phyloP scores from a whole-genome alignment of 1,284 basidiomycete species.

The Trichosporon sp. region DNA sequence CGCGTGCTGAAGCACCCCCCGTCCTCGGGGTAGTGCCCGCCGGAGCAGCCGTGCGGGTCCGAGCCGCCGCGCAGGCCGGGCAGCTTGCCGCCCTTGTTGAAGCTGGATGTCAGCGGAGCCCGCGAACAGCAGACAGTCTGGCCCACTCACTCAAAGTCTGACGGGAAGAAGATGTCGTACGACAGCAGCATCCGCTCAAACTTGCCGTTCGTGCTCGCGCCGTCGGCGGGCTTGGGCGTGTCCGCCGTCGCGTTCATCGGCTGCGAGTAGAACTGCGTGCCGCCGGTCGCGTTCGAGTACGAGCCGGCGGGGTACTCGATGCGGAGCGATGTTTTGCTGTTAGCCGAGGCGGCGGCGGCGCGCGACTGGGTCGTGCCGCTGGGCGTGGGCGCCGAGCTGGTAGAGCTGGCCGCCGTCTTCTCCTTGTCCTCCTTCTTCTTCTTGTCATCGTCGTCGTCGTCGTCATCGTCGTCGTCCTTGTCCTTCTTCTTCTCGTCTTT shows the following conservation, averaged over 20 bases:
- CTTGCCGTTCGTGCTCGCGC: constrained; percentile 30
- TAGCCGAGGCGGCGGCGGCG: constrained; percentile 11
- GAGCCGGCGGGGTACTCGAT: constrained; percentile 46
- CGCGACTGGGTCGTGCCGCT: constrained; percentile 24
- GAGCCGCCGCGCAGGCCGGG: constrained; percentile 49
- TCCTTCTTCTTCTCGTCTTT: too few species aligned
- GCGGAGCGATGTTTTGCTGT: constrained; percentile 35
- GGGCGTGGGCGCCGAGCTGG: constrained; percentile 10
- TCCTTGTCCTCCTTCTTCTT: neutral
- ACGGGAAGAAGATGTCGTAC: constrained; percentile 44
- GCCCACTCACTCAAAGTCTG: constrained; percentile 31
- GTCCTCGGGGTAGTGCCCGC: constrained; percentile 46
- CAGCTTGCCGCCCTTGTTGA: constrained; percentile 48
- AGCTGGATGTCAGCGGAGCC: constrained; percentile 12
- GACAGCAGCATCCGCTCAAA: constrained; percentile 41
- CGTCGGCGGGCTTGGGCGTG: constrained; percentile 15
- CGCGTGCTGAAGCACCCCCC: constrained; percentile 47
- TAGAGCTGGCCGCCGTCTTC: constrained; percentile 4
- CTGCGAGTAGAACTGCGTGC: constrained; percentile 48
- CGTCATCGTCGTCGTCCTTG: constrained; percentile 1
- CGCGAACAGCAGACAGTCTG: neutral
- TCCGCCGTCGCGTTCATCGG: constrained; percentile 23
- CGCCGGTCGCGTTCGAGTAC: constrained; percentile 46
- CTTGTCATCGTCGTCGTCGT: too few species aligned
- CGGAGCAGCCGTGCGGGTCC: constrained; percentile 43